These are phyloP conservation scores for Phylloboletellus chloephorus DNA, from an alignment of 1,284 basidiomycete genomes.

Conservation along the genomic window DNA sequence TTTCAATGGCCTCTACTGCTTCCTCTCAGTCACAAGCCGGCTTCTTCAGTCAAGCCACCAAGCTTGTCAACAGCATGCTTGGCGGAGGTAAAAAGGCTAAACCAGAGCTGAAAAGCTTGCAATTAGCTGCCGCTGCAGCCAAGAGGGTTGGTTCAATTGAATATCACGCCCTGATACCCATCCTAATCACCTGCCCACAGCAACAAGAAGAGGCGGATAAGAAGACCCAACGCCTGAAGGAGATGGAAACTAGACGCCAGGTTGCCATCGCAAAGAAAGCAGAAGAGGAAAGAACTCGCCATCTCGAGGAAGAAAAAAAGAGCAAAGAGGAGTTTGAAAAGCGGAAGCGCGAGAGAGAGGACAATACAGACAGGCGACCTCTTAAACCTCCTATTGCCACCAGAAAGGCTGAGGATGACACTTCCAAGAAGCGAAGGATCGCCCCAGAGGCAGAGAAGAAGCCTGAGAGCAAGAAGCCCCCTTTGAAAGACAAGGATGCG, in stretches of 20 bases:
- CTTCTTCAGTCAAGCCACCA: conserved; percentile 63
- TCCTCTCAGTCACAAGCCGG: conserved; percentile 52
- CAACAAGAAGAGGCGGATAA: conserved; percentile 84
- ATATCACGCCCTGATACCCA: not conserved
- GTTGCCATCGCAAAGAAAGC: conserved; percentile 68
- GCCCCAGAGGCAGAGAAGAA: conserved; percentile 53
- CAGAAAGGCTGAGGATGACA: conserved; percentile 69
- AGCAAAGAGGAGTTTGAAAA: conserved; percentile 64
- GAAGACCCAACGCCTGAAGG: conserved; percentile 66
- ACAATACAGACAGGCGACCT: conserved; percentile 61
- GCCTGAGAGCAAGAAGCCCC: conserved; percentile 50
- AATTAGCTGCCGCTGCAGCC: conserved; percentile 71
- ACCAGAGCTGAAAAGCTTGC: conserved; percentile 76
- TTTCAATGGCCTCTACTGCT: conserved; percentile 47
- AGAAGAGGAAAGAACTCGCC: conserved; percentile 67
- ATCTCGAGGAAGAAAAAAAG: conserved; percentile 63
- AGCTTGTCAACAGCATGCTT: conserved; percentile 57
- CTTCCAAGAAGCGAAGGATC: conserved; percentile 64
- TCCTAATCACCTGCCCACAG: conserved; percentile 37
- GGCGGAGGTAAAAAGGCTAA: conserved; percentile 61
- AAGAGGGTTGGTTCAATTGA: conserved; percentile 60
- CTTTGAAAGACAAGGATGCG: conserved; percentile 38
- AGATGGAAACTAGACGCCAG: conserved; percentile 75
- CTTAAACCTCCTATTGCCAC: conserved; percentile 34
- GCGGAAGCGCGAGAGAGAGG: conserved; percentile 70